Percentiles rank a stretch among this genome's conserved stretches.
Evolutionary conservation across 352 stramenopile species (phyloP).

Genomic region (Blastocystis sp.): DNA sequence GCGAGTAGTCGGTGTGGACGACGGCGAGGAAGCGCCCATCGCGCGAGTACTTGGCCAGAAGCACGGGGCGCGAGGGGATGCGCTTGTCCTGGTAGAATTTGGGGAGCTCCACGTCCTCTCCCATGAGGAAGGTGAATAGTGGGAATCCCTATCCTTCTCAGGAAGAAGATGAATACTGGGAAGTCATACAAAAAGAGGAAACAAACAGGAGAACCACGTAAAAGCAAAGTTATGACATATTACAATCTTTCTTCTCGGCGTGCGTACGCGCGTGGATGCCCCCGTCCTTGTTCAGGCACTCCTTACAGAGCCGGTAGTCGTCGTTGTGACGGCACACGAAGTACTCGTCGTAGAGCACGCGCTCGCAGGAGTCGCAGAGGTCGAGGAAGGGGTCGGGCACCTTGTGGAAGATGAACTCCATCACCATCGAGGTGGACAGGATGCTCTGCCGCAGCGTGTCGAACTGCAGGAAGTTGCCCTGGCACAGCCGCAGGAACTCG

Average conservation of each 20-base stretch:
- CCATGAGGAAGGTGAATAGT: not conserved
- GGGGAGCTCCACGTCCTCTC: not conserved
- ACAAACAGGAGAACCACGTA: slow-evolving; percentile 6
- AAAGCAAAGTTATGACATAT: not conserved
- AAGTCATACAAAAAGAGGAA: not conserved
- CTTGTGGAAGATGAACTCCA: slow-evolving; percentile 64
- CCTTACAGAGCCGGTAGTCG: slow-evolving; percentile 55
- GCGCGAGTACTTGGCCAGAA: slow-evolving; percentile 21
- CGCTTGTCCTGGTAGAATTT: slow-evolving; percentile 16
- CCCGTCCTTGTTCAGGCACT: slow-evolving; percentile 50
- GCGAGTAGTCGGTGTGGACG: slow-evolving; percentile 27
- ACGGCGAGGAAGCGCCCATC: not conserved
- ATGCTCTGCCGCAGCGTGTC: slow-evolving; percentile 44
- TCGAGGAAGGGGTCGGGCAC: slow-evolving; percentile 48
- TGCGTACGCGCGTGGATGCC: slow-evolving; percentile 24
- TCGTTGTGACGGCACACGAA: slow-evolving; percentile 27
- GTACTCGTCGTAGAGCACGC: slow-evolving; percentile 51
- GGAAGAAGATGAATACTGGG: too few species aligned
- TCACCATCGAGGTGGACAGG: slow-evolving; percentile 52
- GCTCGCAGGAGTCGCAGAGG: slow-evolving; percentile 53
- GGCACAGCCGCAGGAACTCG: slow-evolving; percentile 51
- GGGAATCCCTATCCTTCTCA: not conserved
- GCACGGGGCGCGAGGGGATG: not conserved
- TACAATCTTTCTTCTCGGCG: not conserved
- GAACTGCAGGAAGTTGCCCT: slow-evolving; percentile 66